A percentile compares a stretch with the other conserved stretches of the same genome.
Conservation (phyloP, 108 stramenopile genomes). For the Aurantiochytrium sp. region DNA sequence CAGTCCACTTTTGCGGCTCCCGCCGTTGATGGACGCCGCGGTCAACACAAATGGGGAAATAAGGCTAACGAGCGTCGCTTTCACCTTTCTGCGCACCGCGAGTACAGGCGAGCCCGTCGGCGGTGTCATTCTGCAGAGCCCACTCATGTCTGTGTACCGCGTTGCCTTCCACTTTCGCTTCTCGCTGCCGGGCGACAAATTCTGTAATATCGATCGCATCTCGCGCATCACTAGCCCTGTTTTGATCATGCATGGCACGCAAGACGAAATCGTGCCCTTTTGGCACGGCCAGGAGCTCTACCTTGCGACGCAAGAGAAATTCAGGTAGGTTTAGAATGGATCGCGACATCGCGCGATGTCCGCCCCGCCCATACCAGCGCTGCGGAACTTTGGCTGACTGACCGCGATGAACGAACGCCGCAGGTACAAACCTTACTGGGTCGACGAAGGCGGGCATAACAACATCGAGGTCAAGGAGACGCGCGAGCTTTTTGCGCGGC, state of each 20-base stretch:
- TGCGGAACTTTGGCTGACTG: no score
- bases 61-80: no score
- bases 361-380: no score
- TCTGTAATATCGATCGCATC: constrained; percentile 86
- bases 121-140: constrained; percentile 75
- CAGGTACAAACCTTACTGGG: constrained; percentile 78
- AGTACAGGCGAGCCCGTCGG: constrained; percentile 70
- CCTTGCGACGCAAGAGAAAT: constrained; percentile 70
- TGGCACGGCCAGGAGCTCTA: constrained; percentile 90
- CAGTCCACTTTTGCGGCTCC: no score
- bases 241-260: constrained; percentile 85
- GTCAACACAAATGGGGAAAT: no score
- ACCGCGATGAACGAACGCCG: no score
- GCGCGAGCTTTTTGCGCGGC: background rate
- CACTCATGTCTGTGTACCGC: constrained; percentile 73
- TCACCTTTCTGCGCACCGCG: no score
- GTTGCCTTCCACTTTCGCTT: constrained; percentile 86
- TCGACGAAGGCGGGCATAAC: constrained; percentile 82
- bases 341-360: no score
- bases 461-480: constrained; percentile 71
- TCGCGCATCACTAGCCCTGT: constrained; percentile 75
- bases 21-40: no score
- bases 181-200: constrained; percentile 77
- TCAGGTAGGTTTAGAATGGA: constrained; percentile 58
- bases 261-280: constrained; percentile 89